A percentile compares a stretch with the other conserved stretches of the same genome.
These are phyloP conservation scores for Cladosporium sp. DNA, from an alignment of 2,329 filamentous ascomycete species.

Conservation along the genomic window DNA sequence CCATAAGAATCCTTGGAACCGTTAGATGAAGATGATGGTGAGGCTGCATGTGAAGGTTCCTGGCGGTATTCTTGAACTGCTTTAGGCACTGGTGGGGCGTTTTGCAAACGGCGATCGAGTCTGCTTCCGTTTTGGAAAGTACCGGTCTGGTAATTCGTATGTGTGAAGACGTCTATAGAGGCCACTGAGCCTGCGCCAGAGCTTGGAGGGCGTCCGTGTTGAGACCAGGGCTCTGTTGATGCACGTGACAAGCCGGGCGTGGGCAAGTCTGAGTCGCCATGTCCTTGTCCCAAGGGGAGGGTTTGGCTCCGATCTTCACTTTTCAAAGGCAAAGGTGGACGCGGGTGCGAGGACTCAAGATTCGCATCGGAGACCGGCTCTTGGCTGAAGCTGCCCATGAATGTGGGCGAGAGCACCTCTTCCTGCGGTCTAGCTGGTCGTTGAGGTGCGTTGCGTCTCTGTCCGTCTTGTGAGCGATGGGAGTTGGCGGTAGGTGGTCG, in stretches of 20 bases:
- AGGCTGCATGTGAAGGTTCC: slow-evolving; percentile 25
- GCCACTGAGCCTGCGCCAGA: not conserved
- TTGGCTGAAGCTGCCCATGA: slow-evolving; percentile 24
- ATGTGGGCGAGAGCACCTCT: slow-evolving; percentile 24
- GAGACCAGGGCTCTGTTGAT: slow-evolving; percentile 7
- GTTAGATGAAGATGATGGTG: slow-evolving; percentile 28
- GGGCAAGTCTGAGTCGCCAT: not conserved
- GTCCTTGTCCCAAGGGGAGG: slow-evolving; percentile 13
- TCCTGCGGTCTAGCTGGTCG: slow-evolving; percentile 30
- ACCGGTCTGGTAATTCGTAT: not conserved
- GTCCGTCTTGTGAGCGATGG: not conserved
- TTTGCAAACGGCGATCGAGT: slow-evolving; percentile 25
- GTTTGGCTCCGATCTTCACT: slow-evolving; percentile 21
- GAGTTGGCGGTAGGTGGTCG: slow-evolving; percentile 1
- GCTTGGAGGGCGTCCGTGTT: not conserved
- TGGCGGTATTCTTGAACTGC: slow-evolving; percentile 25
- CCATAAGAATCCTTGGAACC: slow-evolving; percentile 23
- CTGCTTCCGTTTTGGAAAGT: slow-evolving; percentile 6
- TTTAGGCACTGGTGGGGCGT: slow-evolving; percentile 31
- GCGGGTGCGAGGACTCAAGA: not conserved
- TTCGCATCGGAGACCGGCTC: slow-evolving; percentile 18
- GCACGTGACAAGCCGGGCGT: slow-evolving; percentile 4
- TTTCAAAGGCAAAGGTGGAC: slow-evolving; percentile 16
- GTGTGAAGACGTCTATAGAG: not conserved
- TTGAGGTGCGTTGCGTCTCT: slow-evolving; percentile 23